Base-by-base conservation (phyloP, 1,284 basidiomycete genomes). In the Ceratobasidium sp. region DNA sequence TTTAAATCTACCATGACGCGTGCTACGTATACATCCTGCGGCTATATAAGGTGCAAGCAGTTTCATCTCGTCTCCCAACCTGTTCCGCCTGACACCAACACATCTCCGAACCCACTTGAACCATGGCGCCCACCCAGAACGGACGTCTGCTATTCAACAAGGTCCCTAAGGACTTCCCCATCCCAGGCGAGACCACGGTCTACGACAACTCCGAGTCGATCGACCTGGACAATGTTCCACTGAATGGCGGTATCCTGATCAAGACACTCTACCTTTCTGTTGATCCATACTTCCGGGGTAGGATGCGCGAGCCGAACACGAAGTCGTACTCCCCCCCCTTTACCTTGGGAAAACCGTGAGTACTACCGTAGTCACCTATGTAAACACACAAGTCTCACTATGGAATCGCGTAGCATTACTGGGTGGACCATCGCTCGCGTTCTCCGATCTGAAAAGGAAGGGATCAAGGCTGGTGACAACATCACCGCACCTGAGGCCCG, bases 171-270 rank as follows among this genome's bases (percentile, higher is more conserved):
- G 83, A 80, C 2, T 82, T 79, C 67, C 85, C 85, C 5, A 78
- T 82, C 56, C 83, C 84, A 0, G 82, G 82, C 52, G 79, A 82
- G 71, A 83, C 80, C 2, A 79, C 80, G 12, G 77, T 82, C n/a
- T 83, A 84, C 72, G 84, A 86, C 65, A 77, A 75, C 2, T 79
- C 80, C 0, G 72, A 80, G 53, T 79, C 77, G 0, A 84, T 88
- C 71, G 86, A 88, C 72, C 72, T 83, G 31, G 83, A 85, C 3
- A 81, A 72, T 17, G 81, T 81, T 1, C 74, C 81, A 4, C 76
- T 87, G 12, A 76, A 85, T 64, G 86, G 85, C 20, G 85, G 85
- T 0, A 77, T 84, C 71, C 77, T 87, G 22, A 72, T 84, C 60
- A 85, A 86, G 76, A 78, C 79, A 0, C 77, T 85, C 17, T 79